Conservation (phyloP, 108 stramenopile species). For the Cylindrotheca fusiformis region DNA sequence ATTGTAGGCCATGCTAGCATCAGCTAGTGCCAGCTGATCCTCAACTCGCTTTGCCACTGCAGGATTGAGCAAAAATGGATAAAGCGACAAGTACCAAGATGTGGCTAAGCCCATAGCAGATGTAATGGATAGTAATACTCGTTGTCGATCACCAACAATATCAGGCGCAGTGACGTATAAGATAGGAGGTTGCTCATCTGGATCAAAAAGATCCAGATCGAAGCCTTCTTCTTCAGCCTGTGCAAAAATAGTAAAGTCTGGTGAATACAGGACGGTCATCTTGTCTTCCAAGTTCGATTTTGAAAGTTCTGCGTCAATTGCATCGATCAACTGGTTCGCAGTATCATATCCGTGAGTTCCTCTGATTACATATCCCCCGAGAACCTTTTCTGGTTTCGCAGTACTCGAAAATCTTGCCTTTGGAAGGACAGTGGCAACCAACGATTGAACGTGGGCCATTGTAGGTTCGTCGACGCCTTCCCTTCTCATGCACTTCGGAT, state of each 20-base stretch:
- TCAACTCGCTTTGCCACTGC: slow-evolving; percentile 54
- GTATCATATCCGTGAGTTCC: slow-evolving; percentile 56
- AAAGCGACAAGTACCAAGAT: slow-evolving; percentile 76
- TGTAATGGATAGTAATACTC: slow-evolving; percentile 39
- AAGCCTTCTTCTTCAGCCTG: slow-evolving; percentile 16
- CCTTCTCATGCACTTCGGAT: slow-evolving; percentile 68
- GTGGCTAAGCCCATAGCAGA: slow-evolving; percentile 65
- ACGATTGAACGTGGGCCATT: slow-evolving; percentile 40
- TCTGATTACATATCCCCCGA: slow-evolving; percentile 60
- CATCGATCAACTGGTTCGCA: slow-evolving; percentile 59
- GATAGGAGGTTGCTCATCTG: slow-evolving; percentile 48
- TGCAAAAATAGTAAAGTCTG: slow-evolving; percentile 50
- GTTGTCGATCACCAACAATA: slow-evolving; percentile 50
- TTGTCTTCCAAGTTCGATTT: slow-evolving; percentile 53
- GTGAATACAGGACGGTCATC: slow-evolving; percentile 49
- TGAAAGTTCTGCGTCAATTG: slow-evolving; percentile 57
- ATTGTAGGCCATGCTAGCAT: slow-evolving; percentile 70
- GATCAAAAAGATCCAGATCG: slow-evolving; percentile 17
- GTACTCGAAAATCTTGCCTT: slow-evolving; percentile 46
- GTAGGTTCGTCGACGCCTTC: slow-evolving; percentile 53
- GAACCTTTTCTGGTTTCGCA: slow-evolving; percentile 51
- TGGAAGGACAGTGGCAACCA: slow-evolving; percentile 59
- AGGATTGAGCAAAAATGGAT: slow-evolving; percentile 78
- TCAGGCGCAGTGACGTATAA: slow-evolving; percentile 66
- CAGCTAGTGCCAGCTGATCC: slow-evolving; percentile 64